phyloP scores from a whole-genome alignment of 2,329 filamentous ascomycete species.

The Ustulina deusta region DNA sequence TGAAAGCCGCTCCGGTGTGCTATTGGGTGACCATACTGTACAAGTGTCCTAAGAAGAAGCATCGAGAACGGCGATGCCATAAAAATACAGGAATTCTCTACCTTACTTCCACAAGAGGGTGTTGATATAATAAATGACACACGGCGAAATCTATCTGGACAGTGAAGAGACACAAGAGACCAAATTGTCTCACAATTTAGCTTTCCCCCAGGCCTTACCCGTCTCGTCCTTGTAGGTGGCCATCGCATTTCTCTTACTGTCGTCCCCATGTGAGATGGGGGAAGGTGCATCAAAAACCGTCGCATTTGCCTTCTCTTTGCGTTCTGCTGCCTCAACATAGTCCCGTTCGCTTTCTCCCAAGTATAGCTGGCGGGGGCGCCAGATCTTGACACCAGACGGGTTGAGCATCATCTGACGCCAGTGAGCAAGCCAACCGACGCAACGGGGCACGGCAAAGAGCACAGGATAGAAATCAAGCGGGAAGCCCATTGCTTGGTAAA shows the following conservation, averaged over 20 bases:
- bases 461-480: conserved; percentile 66
- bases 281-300: conserved; percentile 54
- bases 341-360: conserved; percentile 58
- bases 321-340: conserved; percentile 56
- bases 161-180: not conserved
- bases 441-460: conserved; percentile 63
- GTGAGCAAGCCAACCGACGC: conserved; percentile 64
- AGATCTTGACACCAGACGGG: conserved; percentile 62
- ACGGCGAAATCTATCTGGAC: conserved; percentile 8
- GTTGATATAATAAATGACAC: not conserved
- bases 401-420: conserved; percentile 65
- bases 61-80: not conserved
- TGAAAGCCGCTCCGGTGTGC: not conserved
- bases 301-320: conserved; percentile 50
- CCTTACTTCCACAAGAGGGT: not conserved
- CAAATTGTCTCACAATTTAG: conserved; percentile 43
- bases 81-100: conserved; percentile 7
- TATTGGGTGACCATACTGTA: not conserved
- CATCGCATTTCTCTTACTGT: conserved; percentile 57
- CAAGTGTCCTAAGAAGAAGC: not conserved
- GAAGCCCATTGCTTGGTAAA: conserved; percentile 66
- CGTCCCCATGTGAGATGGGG: conserved; percentile 55
- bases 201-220: conserved; percentile 49
- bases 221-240: conserved; percentile 56
- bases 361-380: conserved; percentile 63